Evolutionary conservation across 2,329 filamentous ascomycete species (phyloP).

Genomic region (Monosporascus sp.): DNA sequence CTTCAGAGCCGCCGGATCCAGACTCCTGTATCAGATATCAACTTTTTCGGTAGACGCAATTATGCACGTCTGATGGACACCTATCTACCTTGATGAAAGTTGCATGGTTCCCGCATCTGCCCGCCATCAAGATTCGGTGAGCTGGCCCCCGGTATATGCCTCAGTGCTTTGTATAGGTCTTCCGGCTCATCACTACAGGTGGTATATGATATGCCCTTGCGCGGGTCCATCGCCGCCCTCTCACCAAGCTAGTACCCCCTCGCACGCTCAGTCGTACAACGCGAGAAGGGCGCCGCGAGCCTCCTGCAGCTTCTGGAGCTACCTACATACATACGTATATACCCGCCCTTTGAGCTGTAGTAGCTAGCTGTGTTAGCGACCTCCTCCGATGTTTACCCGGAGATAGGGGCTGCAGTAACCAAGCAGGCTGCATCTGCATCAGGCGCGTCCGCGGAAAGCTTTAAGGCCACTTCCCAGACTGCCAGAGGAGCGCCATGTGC

Average conservation of each 20-base stretch:
- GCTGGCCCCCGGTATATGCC: too few species aligned
- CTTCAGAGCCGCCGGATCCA: conserved; percentile 7
- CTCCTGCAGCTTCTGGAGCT: not conserved
- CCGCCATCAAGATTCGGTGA: too few species aligned
- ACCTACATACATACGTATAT: not conserved
- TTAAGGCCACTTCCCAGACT: not conserved
- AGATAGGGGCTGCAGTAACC: not conserved
- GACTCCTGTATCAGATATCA: conserved; percentile 10
- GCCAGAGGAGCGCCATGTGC: not conserved
- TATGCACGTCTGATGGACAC: not conserved
- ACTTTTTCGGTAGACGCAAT: conserved; percentile 6
- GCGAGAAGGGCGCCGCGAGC: not conserved
- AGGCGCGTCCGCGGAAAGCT: not conserved
- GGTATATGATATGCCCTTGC: too few species aligned
- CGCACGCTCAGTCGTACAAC: not conserved
- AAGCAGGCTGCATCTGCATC: not conserved
- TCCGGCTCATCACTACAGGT: too few species aligned
- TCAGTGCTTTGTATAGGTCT: too few species aligned
- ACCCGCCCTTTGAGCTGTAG: not conserved
- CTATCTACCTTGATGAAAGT: not conserved
- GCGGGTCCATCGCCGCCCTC: not conserved
- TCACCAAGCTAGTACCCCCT: not conserved
- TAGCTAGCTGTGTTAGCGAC: not conserved
- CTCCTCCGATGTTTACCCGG: not conserved
- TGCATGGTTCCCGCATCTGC: not conserved